Conservation (phyloP, 2,329 filamentous ascomycete species). For the Penicillium sp. region DNA sequence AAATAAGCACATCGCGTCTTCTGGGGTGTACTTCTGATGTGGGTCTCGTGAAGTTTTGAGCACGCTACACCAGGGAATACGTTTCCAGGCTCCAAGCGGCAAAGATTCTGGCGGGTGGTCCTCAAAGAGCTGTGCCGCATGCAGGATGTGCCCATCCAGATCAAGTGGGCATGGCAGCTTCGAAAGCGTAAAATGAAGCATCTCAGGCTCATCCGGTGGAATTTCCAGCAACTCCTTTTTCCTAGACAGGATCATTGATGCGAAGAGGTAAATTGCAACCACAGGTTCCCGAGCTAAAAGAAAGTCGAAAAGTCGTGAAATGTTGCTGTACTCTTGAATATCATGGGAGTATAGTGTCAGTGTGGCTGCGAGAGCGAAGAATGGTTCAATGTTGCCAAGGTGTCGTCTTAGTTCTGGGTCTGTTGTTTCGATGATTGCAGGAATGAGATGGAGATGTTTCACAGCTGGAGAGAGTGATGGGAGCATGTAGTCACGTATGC, state of each 20-base stretch:
- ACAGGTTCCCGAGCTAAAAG: conserved; percentile 79
- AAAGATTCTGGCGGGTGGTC: conserved; percentile 64
- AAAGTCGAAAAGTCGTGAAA: conserved; percentile 85
- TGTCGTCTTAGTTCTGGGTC: conserved; percentile 66
- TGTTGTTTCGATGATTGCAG: conserved; percentile 64
- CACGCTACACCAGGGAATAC: conserved; percentile 66
- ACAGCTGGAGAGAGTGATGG: conserved; percentile 73
- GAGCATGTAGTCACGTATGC: conserved; percentile 96
- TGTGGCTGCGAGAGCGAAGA: conserved; percentile 86
- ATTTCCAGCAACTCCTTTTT: conserved; percentile 77
- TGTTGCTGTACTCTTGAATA: conserved; percentile 79
- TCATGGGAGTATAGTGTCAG: conserved; percentile 96
- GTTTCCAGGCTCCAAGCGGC: conserved; percentile 55
- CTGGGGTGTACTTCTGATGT: conserved; percentile 49
- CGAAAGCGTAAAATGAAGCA: conserved; percentile 78
- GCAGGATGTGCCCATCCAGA: conserved; percentile 65
- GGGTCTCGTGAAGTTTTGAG: conserved; percentile 67
- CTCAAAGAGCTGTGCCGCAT: conserved; percentile 56
- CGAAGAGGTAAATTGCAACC: conserved; percentile 84
- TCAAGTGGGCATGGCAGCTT: conserved; percentile 76
- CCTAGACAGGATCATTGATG: conserved; percentile 72
- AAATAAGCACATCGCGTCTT: conserved; percentile 61
- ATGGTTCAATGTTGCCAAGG: conserved; percentile 70
- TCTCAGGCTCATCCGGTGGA: conserved; percentile 74
- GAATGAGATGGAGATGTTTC: conserved; percentile 76